Percentiles rank a stretch among this genome's conserved stretches.
phyloP scores from a whole-genome alignment of 768 basidiomycete species.

The Sporobolomyces phaffii region DNA sequence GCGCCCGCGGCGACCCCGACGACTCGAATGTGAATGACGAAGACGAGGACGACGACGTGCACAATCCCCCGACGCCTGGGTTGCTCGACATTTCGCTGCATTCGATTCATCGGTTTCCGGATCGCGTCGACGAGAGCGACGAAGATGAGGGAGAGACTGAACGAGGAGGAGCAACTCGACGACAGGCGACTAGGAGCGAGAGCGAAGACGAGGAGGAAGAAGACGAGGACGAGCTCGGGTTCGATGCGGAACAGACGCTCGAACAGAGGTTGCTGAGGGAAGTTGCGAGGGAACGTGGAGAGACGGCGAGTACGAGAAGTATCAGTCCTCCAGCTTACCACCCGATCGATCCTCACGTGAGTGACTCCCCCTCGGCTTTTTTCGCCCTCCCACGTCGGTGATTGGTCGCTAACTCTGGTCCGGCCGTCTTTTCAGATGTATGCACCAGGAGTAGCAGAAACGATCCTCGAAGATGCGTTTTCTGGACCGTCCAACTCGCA shows the following conservation, averaged over 20 bases:
- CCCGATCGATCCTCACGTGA: constrained; percentile 33
- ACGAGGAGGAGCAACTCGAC: no score
- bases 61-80: constrained; percentile 52
- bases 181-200: background rate
- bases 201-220: constrained; percentile 24
- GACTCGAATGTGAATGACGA: constrained; percentile 2
- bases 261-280: background rate
- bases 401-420: background rate
- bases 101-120: constrained; percentile 43
- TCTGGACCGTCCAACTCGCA: background rate
- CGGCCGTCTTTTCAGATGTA: constrained; percentile 25
- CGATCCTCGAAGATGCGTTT: constrained; percentile 41
- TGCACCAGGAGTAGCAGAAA: constrained; percentile 45
- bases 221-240: constrained; percentile 31
- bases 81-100: constrained; percentile 49
- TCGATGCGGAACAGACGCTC: constrained; percentile 34
- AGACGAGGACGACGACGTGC: constrained; percentile 38
- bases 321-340: constrained; percentile 28
- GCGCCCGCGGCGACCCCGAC: background rate
- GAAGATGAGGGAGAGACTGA: constrained; percentile 33
- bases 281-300: background rate
- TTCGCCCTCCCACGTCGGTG: constrained; percentile 1
- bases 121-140: constrained; percentile 41
- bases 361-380: constrained; percentile 13
- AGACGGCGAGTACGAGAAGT: background rate